These are phyloP conservation scores for Corniculantispora saksenae DNA, from an alignment of 2,329 filamentous ascomycete genomes.

Conservation along the genomic window DNA sequence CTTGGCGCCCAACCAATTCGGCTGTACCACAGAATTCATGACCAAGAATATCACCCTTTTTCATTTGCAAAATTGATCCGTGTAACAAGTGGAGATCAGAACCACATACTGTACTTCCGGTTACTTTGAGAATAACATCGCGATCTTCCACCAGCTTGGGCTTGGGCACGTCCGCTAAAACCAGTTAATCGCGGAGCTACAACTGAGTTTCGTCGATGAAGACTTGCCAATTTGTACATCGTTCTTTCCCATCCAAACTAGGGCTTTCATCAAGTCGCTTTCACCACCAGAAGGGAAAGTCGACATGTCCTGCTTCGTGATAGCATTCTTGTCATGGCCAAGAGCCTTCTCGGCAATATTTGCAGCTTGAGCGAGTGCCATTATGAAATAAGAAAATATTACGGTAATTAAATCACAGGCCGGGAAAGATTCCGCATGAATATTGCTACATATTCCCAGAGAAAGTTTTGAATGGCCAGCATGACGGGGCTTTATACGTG, in stretches of 20 bases:
- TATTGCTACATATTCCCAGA: too few species aligned
- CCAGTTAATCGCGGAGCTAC: background rate
- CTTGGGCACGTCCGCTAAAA: conserved; percentile 61
- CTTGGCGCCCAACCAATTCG: conserved; percentile 55
- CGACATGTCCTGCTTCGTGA: conserved; percentile 67
- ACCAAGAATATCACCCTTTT: conserved; percentile 67
- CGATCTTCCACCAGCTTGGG: conserved; percentile 70
- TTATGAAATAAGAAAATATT: too few species aligned
- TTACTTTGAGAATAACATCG: conserved; percentile 82
- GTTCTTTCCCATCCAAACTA: conserved; percentile 83
- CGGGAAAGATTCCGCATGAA: too few species aligned
- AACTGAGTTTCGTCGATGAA: background rate
- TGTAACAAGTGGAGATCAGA: conserved; percentile 61
- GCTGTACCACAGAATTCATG: conserved; percentile 61
- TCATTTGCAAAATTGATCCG: conserved; percentile 57
- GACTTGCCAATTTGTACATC: conserved; percentile 63
- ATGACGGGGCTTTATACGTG: too few species aligned
- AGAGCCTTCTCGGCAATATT: conserved; percentile 65
- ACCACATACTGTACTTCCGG: conserved; percentile 59
- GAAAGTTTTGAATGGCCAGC: too few species aligned
- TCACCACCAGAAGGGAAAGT: conserved; percentile 55
- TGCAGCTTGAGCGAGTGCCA: conserved; percentile 67
- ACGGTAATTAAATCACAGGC: too few species aligned
- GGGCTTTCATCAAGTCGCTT: conserved; percentile 71
- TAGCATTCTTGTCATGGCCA: conserved; percentile 63